These are phyloP conservation scores for Xanthoconium stramineum DNA, from an alignment of 768 basidiomycete species.

Conservation along the genomic window DNA sequence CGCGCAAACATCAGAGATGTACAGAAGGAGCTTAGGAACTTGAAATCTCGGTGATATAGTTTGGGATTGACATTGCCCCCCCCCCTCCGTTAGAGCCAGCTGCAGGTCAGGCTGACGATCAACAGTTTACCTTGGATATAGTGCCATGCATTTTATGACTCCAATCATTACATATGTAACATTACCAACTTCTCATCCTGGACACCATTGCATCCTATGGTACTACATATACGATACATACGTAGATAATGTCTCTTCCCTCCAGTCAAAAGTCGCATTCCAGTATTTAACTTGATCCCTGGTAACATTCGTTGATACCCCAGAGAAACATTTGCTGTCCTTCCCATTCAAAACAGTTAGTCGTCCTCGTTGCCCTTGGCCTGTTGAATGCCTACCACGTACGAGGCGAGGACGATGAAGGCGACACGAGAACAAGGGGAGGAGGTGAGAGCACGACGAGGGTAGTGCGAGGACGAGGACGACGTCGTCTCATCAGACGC, in stretches of 20 bases:
- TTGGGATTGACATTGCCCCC: background rate
- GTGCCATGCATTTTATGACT: background rate
- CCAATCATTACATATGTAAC: constrained; percentile 13
- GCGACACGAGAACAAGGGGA: too few species aligned
- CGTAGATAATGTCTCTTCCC: background rate
- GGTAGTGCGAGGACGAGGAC: too few species aligned
- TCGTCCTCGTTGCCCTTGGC: too few species aligned
- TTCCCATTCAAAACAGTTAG: background rate
- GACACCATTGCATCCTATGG: constrained; percentile 1
- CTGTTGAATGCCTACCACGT: too few species aligned
- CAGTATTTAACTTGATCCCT: constrained; percentile 4
- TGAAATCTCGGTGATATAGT: constrained; percentile 19
- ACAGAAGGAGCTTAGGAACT: constrained; percentile 34
- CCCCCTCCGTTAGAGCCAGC: background rate
- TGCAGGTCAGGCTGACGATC: constrained; percentile 17
- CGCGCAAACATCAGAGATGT: constrained; percentile 37
- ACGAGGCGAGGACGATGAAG: too few species aligned
- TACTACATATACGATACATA: background rate
- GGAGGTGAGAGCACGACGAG: too few species aligned
- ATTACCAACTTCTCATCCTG: background rate
- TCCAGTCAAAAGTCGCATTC: background rate
- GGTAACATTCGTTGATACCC: background rate
- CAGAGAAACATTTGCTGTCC: background rate
- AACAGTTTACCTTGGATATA: background rate
- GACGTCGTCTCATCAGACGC: too few species aligned